A percentile compares a stretch with the other conserved stretches of the same genome.
Conservation (phyloP, 2,329 filamentous ascomycete genomes). For the Knufia petricola region DNA sequence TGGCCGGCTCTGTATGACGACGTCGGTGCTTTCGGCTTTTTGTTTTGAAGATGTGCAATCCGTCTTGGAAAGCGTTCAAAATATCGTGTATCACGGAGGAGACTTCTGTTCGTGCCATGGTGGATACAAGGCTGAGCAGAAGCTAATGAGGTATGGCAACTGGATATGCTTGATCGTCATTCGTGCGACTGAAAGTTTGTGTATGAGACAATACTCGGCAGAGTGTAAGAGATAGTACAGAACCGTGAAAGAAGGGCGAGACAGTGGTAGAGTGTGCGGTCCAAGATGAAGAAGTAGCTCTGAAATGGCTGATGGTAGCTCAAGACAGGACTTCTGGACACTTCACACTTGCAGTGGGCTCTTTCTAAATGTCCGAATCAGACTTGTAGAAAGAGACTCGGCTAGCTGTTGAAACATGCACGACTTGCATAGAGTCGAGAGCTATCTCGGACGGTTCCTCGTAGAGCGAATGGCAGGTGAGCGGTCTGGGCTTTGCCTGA, state of each 20-base stretch:
- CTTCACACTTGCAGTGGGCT: neutral
- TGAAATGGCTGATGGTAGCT: neutral
- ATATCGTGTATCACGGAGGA: constrained; percentile 21
- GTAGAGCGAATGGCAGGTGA: constrained; percentile 1
- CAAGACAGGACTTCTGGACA: neutral
- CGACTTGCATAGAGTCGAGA: constrained; percentile 3
- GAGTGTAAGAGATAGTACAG: neutral
- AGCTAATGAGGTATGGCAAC: neutral
- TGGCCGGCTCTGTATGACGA: constrained; percentile 13
- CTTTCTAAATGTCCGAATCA: constrained; percentile 11
- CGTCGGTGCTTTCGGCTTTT: constrained; percentile 13
- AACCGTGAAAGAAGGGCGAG: neutral
- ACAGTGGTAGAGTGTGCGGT: neutral
- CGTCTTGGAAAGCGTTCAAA: constrained; percentile 20
- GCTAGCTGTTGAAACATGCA: constrained; percentile 3
- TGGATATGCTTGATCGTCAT: neutral
- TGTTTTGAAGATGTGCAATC: constrained; percentile 19
- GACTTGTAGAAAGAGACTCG: constrained; percentile 5
- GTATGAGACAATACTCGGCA: neutral
- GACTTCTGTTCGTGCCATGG: constrained; percentile 19
- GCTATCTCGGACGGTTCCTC: neutral
- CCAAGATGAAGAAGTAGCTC: neutral
- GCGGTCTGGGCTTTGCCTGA: neutral
- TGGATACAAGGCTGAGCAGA: constrained; percentile 6
- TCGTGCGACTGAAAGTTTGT: neutral